Evolutionary conservation across 306 rosid species (phyloP).

Genomic region (Mimosa pudica): DNA sequence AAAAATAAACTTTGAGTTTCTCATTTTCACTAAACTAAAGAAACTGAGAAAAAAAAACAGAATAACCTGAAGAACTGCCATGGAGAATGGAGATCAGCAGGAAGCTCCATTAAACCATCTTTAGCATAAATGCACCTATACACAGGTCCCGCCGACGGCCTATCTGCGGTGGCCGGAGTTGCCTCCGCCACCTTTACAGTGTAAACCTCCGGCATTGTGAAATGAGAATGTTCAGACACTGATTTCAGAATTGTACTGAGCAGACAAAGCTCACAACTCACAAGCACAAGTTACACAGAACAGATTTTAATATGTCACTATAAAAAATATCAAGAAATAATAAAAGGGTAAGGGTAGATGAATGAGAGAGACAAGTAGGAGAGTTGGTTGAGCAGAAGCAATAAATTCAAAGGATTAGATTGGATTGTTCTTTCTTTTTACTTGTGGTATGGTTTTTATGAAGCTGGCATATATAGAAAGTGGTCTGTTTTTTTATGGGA

Average conservation of each 20-base stretch:
- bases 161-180: constrained; percentile 41
- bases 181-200: constrained; percentile 72
- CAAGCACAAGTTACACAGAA: neutral
- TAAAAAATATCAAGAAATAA: neutral
- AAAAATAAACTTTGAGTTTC: neutral
- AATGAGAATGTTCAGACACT: constrained; percentile 25
- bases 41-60: neutral
- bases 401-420: constrained; percentile 42
- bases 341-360: neutral
- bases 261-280: neutral
- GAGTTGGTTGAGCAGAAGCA: constrained; percentile 58
- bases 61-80: constrained; percentile 88
- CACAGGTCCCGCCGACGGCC: constrained; percentile 80
- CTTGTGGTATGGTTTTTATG: constrained; percentile 35
- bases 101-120: constrained; percentile 66
- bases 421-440: neutral
- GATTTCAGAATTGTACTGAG: constrained; percentile 9
- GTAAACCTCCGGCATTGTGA: constrained; percentile 49
- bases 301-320: neutral
- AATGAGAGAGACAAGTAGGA: neutral
- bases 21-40: neutral
- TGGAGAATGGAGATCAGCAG: constrained; percentile 65
- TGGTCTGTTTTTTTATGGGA: constrained; percentile 4
- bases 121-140: constrained; percentile 83
- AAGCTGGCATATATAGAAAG: constrained; percentile 1